Percentiles rank a stretch among this genome's conserved stretches.
Evolutionary conservation across 345 rosid species (phyloP).

Genomic region (Salix arbutifolia): DNA sequence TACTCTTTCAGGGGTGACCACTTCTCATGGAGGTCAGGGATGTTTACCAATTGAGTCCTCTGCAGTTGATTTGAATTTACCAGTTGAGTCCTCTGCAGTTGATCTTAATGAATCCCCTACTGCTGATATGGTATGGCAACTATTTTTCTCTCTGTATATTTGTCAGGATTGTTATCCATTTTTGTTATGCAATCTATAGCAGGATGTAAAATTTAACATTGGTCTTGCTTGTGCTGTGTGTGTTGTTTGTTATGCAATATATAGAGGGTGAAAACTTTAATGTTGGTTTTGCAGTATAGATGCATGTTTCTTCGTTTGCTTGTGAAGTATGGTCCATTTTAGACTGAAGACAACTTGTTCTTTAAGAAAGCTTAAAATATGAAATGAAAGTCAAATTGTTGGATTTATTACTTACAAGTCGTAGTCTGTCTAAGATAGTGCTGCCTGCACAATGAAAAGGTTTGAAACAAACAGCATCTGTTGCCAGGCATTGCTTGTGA

Average conservation of each 20-base stretch:
- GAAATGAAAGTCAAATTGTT: neutral
- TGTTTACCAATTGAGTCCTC: conserved; percentile 18
- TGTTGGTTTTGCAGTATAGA: neutral
- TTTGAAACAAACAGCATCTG: neutral
- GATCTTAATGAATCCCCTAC: conserved; percentile 18
- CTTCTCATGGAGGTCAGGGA: conserved; percentile 30
- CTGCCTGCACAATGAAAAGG: neutral
- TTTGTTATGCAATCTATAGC: neutral
- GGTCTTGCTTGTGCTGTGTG: neutral
- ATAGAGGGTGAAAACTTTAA: neutral
- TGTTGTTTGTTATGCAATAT: neutral
- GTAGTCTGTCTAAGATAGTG: neutral
- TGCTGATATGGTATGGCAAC: conserved; percentile 26
- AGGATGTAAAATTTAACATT: neutral
- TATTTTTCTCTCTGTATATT: neutral
- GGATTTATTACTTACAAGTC: neutral
- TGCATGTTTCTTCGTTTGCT: neutral
- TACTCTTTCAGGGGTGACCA: conserved; percentile 54
- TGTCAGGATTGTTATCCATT: neutral
- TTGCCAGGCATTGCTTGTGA: neutral
- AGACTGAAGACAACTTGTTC: neutral
- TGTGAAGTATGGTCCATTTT: neutral
- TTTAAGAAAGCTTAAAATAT: neutral
- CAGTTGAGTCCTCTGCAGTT: conserved; percentile 2
- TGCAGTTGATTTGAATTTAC: conserved; percentile 29